These are phyloP conservation scores for Cladosporium sphaerospermum DNA, from an alignment of 2,329 filamentous ascomycete genomes.

Conservation along the genomic window DNA sequence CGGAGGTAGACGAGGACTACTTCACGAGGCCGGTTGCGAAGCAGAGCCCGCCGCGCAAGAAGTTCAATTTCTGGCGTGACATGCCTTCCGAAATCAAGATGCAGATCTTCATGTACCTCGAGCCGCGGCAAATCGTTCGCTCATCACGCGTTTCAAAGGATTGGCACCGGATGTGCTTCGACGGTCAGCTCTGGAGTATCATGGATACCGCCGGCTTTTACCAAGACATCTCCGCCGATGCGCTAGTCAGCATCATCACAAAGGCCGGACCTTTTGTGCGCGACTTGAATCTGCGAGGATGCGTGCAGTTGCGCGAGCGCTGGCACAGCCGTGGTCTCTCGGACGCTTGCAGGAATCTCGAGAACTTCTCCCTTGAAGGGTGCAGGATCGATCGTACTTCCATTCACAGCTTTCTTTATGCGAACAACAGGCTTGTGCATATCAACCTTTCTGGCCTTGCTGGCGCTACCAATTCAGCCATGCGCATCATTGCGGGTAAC, in stretches of 20 bases:
- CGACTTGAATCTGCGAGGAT: conserved; percentile 84
- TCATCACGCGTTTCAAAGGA: conserved; percentile 69
- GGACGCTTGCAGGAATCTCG: conserved; percentile 79
- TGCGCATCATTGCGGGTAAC: conserved; percentile 75
- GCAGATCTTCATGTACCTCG: conserved; percentile 67
- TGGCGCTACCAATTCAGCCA: conserved; percentile 73
- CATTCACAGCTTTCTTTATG: conserved; percentile 71
- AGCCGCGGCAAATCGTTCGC: conserved; percentile 73
- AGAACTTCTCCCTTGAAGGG: conserved; percentile 82
- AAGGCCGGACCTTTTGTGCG: conserved; percentile 84
- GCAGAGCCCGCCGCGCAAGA: conserved; percentile 21
- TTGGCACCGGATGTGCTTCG: conserved; percentile 81
- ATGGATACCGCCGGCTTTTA: conserved; percentile 81
- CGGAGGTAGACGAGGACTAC: conserved; percentile 40
- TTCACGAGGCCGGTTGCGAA: conserved; percentile 35
- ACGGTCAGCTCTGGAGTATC: conserved; percentile 86
- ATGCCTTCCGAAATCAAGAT: conserved; percentile 80
- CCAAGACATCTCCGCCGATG: conserved; percentile 74
- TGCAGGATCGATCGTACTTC: conserved; percentile 75
- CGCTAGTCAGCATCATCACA: conserved; percentile 76
- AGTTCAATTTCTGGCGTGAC: conserved; percentile 67
- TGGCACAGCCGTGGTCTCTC: conserved; percentile 71
- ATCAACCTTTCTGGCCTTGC: conserved; percentile 80
- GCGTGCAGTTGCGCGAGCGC: conserved; percentile 78
- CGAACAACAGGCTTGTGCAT: conserved; percentile 71